Base-by-base conservation (phyloP, 208 protist species). In the Trypanosomatidae sp. region DNA sequence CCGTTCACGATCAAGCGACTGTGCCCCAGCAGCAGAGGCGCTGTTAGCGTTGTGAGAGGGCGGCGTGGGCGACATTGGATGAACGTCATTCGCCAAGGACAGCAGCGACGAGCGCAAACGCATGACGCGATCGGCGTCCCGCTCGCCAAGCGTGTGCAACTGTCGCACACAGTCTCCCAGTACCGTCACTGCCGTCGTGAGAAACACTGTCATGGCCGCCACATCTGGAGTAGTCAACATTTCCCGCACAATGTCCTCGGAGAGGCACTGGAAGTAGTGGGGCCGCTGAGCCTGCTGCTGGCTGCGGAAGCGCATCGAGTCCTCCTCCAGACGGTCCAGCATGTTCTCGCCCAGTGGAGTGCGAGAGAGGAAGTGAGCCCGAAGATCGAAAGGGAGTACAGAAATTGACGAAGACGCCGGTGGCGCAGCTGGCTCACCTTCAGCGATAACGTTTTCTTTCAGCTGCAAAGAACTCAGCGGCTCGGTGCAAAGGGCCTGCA, bases 381-480 rank as follows among this genome's bases (percentile, higher is more conserved):
- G 77, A 1, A 94, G 72, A 55, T 94, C 81, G 66, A 96, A 97
- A n/a, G 91, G 93, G 56, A 97, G 80, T 69, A 68, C 58, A 9
- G 77, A 66, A 6, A 17, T n/a, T 12, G 74, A 56, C 62, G 47
- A 8, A 15, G 56, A 19, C n/a, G 44, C 53, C 33, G 49, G 25
- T 13, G 64, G 28, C 28, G 46, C 15, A 12, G 72, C 52, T 25
- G 62, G 36, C 65, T 71, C 73, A 22, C 64, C 71, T 33, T 77
- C 67, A 33, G 49, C 36, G 53, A 88, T 77, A 41, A 81, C 71
- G 39, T 53, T 55, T 9, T 74, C 58, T 0, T 47, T n/a, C 44
- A 89, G 39, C 36, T 59, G 28, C 36, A 89, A 49, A 22, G 84
- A 84, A 25, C 56, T 69, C 28, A 92, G 73, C 30, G 88, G 85